phyloP scores from a whole-genome alignment of 2,329 filamentous ascomycete species.

The Fusarium abutilonis region DNA sequence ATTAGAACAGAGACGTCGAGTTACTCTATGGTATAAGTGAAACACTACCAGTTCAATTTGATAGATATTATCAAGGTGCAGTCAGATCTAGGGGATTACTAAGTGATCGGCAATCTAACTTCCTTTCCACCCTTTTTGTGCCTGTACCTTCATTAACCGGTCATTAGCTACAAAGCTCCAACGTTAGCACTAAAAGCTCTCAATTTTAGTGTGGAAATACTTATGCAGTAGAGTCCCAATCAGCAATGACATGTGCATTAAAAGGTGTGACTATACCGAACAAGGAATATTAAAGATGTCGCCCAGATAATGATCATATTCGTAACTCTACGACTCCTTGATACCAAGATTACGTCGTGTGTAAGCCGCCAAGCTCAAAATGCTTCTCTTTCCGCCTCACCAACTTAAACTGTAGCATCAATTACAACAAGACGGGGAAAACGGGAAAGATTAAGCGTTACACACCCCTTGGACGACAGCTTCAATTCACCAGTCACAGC shows the following conservation, averaged over 20 bases:
- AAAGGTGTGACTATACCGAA: neutral
- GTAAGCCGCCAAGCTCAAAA: constrained; percentile 5
- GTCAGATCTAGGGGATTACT: neutral
- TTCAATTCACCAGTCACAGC: constrained; percentile 6
- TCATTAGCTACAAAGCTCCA: neutral
- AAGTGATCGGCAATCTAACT: neutral
- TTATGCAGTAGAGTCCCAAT: neutral
- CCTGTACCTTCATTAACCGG: neutral
- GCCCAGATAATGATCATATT: neutral
- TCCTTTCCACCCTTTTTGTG: neutral
- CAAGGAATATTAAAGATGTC: neutral
- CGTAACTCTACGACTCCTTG: neutral
- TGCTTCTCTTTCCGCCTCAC: neutral
- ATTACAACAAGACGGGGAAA: neutral
- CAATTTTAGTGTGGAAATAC: neutral
- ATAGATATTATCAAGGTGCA: too few relatives aligned
- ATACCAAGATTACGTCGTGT: constrained; percentile 26
- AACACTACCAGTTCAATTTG: neutral
- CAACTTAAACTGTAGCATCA: constrained; percentile 16
- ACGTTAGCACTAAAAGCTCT: too few relatives aligned
- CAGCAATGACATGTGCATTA: neutral
- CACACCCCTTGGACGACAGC: constrained; percentile 10
- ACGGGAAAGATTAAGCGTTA: neutral
- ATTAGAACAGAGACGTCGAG: neutral
- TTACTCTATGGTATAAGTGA: neutral